Base-by-base conservation (phyloP, 1,284 basidiomycete species). In the Cutaneotrichosporon mucoides region DNA sequence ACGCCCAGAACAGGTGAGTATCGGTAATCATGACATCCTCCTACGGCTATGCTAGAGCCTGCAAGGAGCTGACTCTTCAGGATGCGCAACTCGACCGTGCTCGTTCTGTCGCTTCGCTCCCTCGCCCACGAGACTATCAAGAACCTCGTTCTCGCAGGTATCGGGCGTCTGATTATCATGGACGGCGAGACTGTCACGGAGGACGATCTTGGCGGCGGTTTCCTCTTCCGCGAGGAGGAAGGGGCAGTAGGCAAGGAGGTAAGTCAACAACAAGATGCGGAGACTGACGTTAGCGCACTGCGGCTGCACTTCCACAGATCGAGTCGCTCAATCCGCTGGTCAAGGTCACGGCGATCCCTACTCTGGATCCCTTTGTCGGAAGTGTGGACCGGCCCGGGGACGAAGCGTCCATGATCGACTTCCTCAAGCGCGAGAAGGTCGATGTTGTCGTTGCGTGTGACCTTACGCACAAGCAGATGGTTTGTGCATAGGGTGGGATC, bases 111-210 rank as follows among this genome's bases (percentile, higher is more conserved):
- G 33, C 83, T 98, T 53, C 83, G 86, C 47, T 92, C 92, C 3
- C 82, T 91, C 41, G 92, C 95, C 13, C 92, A 93, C n/a, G 96
- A 99, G 77, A 85, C 88, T 33, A 89, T 96, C 78, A 99, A 99
- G 79, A 99, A 99, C 75, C 79, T 84, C 40, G 84, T 85, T 6
- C 75, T 85, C 12, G 82, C 83, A 0, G 84, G 84, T 34, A 80
- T 85, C 36, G 83, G 83, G 3, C 73, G 76, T 36, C 59, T 85
- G 63, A 83, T 82, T 53, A 72, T 85, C n/a, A 75, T 84, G 67
- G 84, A 85, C 62, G 76, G 77, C 8, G 69, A 72, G n/a, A 61
- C 65, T 0, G 79, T 84, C 1, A 67, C 76, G 0, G 76, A 79
- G 62, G 87, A 90, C 71, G 95, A 98, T 79, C 84, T 99, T 24